Percentiles rank a stretch among this genome's conserved stretches.
Conservation (phyloP, 1,139 yeast species). For the Blastobotrys ciferrii region DNA sequence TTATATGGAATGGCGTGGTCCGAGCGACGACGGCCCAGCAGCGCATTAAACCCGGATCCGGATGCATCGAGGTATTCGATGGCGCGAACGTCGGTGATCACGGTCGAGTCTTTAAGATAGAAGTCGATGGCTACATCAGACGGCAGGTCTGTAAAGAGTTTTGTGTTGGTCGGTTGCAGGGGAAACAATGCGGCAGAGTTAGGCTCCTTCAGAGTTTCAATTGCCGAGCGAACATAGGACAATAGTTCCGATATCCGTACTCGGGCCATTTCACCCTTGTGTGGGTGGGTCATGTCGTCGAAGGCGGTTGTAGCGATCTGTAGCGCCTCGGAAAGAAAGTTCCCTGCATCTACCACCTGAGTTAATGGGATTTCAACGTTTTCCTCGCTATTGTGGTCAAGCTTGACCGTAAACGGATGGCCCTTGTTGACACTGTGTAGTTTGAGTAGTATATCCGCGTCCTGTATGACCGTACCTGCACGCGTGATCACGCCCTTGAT, state of each 20-base stretch:
- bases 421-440: conserved; percentile 22
- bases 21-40: conserved; percentile 12
- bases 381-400: conserved; percentile 15
- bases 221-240: conserved; percentile 24
- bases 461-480: conserved; percentile 28
- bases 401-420: conserved; percentile 19
- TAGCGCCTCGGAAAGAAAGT: conserved; percentile 24
- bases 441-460: conserved; percentile 30
- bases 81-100: conserved; percentile 31
- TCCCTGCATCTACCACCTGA: conserved; percentile 31
- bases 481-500: conserved; percentile 36
- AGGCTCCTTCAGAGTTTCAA: conserved; percentile 25
- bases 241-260: conserved; percentile 19
- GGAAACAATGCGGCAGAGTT: conserved; percentile 24
- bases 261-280: conserved; percentile 13
- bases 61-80: conserved; percentile 19
- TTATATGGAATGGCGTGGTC: conserved; percentile 35
- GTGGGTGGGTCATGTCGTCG: conserved; percentile 4
- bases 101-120: conserved; percentile 29
- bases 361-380: conserved; percentile 20
- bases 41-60: conserved; percentile 11
- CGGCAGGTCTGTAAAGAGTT: conserved; percentile 20
- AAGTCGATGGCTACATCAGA: conserved; percentile 28
- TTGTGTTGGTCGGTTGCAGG: conserved; percentile 19
- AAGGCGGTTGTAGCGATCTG: conserved; percentile 12